Conservation (phyloP, 129 eudicot species). For the Gnaphalium uliginosum region DNA sequence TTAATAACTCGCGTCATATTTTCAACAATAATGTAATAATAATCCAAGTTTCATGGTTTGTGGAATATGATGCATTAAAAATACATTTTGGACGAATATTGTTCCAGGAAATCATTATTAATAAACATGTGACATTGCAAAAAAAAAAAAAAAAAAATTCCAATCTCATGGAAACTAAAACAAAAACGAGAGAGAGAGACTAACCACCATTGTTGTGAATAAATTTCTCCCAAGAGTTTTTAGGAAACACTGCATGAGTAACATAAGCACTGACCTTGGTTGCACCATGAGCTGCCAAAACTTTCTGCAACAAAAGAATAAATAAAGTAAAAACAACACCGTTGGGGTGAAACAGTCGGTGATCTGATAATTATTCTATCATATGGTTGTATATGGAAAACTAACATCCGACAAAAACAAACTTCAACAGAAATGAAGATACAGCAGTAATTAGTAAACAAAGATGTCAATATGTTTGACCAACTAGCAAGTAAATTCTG, state of each 20-base stretch:
- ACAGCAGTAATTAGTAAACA: not conserved
- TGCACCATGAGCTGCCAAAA: constrained; percentile 90
- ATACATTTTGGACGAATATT: no score
- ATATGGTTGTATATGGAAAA: not conserved
- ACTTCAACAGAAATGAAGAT: not conserved
- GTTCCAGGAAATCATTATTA: not conserved
- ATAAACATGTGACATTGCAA: not conserved
- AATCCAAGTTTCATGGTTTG: not conserved
- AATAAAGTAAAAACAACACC: not conserved
- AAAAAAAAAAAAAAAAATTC: not conserved
- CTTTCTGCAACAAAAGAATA: constrained; percentile 59
- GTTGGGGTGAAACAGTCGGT: not conserved
- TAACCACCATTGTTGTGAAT: constrained; percentile 71
- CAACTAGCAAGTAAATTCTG: not conserved
- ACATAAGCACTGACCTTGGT: constrained; percentile 94
- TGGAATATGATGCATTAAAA: no score
- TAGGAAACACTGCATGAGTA: constrained; percentile 90
- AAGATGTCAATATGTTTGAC: not conserved
- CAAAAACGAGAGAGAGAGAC: not conserved
- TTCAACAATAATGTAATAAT: not conserved
- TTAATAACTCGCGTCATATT: not conserved
- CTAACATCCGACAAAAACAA: not conserved
- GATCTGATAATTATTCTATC: not conserved
- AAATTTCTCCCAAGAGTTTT: constrained; percentile 75
- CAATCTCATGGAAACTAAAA: not conserved